Conservation (phyloP, 106 monocot genomes). For the Cymbidium sinense region DNA sequence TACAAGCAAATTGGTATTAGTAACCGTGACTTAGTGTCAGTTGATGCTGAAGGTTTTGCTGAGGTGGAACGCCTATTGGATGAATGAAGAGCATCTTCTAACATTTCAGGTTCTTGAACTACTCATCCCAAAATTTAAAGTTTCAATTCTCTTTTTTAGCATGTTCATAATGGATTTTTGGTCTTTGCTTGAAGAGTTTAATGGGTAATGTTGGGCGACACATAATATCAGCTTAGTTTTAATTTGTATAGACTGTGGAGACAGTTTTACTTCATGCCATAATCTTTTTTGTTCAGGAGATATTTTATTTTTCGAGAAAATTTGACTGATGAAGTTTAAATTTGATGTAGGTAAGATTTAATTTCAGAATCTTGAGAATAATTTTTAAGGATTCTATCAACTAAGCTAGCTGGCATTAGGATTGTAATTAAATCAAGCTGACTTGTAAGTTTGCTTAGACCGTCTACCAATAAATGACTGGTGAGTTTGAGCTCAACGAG, state of each 20-base stretch:
- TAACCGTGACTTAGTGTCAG: slow-evolving; percentile 19
- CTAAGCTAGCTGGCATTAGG: too few species aligned
- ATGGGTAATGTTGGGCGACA: not conserved
- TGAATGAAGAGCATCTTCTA: slow-evolving; percentile 16
- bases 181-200: not conserved
- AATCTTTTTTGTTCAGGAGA: not conserved
- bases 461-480: too few species aligned
- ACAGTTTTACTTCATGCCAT: not conserved
- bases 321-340: too few species aligned
- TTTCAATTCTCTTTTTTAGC: not conserved
- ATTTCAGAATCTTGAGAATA: too few species aligned
- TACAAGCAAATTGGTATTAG: slow-evolving; percentile 49
- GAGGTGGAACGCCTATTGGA: slow-evolving; percentile 38
- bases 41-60: slow-evolving; percentile 38
- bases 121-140: not conserved
- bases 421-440: too few species aligned
- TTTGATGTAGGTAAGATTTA: too few species aligned
- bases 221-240: not conserved
- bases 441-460: too few species aligned
- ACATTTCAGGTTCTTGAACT: not conserved
- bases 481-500: too few species aligned
- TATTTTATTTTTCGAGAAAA: too few species aligned
- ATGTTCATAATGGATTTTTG: not conserved
- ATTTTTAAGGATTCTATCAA: too few species aligned
- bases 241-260: not conserved